Evolutionary conservation across 495 filamentous ascomycete genomes (phyloP), one percentile per base, ranked within the genome.

Genomic region (Penicillium roqueforti): DNA sequence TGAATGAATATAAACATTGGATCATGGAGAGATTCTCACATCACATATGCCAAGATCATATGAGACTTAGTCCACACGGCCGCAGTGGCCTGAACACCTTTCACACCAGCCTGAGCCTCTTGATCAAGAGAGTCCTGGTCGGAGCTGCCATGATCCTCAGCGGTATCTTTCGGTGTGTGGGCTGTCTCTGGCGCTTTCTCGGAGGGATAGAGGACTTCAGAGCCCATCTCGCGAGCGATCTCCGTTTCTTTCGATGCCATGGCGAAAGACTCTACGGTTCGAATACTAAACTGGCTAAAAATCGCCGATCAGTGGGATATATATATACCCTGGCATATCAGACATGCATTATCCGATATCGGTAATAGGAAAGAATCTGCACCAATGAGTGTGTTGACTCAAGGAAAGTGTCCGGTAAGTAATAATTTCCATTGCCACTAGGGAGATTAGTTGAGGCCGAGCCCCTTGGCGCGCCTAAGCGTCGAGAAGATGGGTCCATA

Each of bases 71-170:
- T 48, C 46, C 46, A 48, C 32, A 48, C 46, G n/a, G 20, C 32
- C 0, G 46, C 32, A 1, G 46, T 3, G 1, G 46, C 46, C 29
- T 48, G 46, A 3, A 48, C 32, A 10, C 18, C 46, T 32, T 38
- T 48, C 11, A 48, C 46, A 48, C 46, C 46, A 37, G 46, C 46
- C 31, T 48, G 46, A 26, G 46, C 46, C 32, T 48, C 46, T 23
- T 28, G 32, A 16, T 48, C 46, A 8, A 48, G 46, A 16, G 32
- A 38, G 13, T 48, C 32, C 22, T 48, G 46, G 18, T 48, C 46
- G 3, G 32, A 48, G 3, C 23, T 25, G 16, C 6, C 26, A 34
- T 47, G 9, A 23, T 5, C 18, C 1, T 48, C 20, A 23, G 7
- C 7, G 1, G 20, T 9, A 45, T 45, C 6, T 1, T 7, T 29